Evolutionary conservation across 495 filamentous ascomycete genomes (phyloP), one percentile per base, ranked within the genome.

Genomic region (Lasiosphaeris hirsuta): DNA sequence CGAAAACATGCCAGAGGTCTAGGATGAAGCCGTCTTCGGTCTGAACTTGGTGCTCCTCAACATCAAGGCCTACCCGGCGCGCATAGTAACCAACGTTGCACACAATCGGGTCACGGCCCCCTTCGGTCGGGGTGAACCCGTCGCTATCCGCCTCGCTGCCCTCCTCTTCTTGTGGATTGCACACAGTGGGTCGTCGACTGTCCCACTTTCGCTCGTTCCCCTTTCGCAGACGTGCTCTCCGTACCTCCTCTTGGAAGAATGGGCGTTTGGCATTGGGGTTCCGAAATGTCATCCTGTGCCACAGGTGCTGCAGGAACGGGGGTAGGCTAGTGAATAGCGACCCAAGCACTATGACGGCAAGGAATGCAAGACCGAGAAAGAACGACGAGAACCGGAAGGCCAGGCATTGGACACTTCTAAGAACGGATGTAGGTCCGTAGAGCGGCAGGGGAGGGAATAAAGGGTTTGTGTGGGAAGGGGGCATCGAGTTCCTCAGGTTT

Each of bases 11-110:
- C 84, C 88, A 94, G 1, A 97, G 75, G 14, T 85, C 80, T 54
- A 97, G 87, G 58, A 97, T 82, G 66, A 96, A 97, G 4, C 93
- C 94, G 65, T 97, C 93, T 70, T 97, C 93, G 0, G 94, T 97
- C 70, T 96, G 85, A 0, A 97, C 91, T 37, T 88, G 77, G 65
- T 88, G 91, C 17, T 80, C 81, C 64, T 97, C 94, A 14, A 90
- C 83, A 56, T 96, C 90, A 5, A 97, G 79, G 7, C 93, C 94
- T 1, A 96, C 93, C 13, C 92, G 75, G 37, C 90, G 78, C 0
- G 93, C 93, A 68, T 97, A 97, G 66, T 97, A 95, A 5, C 81
- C 80, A 9, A 92, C 83, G 69, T 96, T 88, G 65, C 86, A 89
- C 8, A 90, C 67, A 3, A 97, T 66, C 3, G 80, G 84, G 66